Evolutionary conservation across 2,329 filamentous ascomycete species (phyloP).

Genomic region (Hymenoscyphus linearis): DNA sequence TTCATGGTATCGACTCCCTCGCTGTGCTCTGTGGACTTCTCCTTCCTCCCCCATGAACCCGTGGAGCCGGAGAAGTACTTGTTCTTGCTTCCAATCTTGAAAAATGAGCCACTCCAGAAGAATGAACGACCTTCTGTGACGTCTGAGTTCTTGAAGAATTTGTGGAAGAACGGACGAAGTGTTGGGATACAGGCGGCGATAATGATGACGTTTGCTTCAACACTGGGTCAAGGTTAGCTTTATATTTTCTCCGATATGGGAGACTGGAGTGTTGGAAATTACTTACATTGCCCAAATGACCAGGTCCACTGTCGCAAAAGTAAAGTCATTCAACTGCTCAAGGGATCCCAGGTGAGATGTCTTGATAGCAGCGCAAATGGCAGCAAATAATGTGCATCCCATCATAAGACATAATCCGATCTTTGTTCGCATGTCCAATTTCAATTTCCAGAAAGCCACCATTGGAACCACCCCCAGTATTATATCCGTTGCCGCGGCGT

Average conservation of each 20-base stretch:
- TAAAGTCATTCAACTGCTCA: constrained; percentile 2
- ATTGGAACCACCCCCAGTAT: constrained; percentile 1
- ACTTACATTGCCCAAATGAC: constrained; percentile 4
- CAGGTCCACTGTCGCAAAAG: not conserved
- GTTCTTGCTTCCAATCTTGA: not conserved
- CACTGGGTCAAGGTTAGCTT: not conserved
- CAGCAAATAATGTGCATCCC: constrained; percentile 2
- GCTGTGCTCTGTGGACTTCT: not conserved
- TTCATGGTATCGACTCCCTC: not conserved
- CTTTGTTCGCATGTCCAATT: constrained; percentile 1
- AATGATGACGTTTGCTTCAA: constrained; percentile 4
- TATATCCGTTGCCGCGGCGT: not conserved
- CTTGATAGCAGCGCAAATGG: constrained; percentile 1
- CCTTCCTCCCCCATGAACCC: not conserved
- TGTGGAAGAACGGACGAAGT: constrained; percentile 4
- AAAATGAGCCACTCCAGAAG: not conserved
- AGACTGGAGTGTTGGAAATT: not conserved
- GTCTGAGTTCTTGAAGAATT: not conserved
- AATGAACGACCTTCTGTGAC: constrained; percentile 1
- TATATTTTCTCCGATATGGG: not conserved
- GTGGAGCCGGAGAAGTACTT: not conserved
- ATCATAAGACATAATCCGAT: constrained; percentile 2
- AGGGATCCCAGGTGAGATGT: not conserved
- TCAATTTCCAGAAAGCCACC: constrained; percentile 2
- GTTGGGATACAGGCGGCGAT: constrained; percentile 2